These are phyloP conservation scores for Saccharomyces kudriavzevii DNA, from an alignment of 805 yeast species.

Conservation along the genomic window DNA sequence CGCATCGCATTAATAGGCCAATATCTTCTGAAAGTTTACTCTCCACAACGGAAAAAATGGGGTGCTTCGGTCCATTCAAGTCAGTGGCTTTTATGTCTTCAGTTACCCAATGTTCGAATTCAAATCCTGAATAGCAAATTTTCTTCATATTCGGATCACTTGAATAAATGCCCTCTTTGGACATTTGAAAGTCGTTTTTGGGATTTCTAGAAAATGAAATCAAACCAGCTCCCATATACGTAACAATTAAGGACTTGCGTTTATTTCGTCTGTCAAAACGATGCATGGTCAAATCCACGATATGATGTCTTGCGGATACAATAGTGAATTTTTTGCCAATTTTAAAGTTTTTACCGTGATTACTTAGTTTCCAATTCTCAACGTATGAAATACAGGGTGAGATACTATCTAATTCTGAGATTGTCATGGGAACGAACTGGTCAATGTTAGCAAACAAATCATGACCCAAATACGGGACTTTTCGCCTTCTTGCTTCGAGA, in stretches of 20 bases:
- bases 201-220: conserved; percentile 18
- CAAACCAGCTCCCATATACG: conserved; percentile 12
- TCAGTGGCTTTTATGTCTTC: background rate
- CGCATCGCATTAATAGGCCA: conserved; percentile 25
- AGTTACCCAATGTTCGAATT: conserved; percentile 23
- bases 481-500: conserved; percentile 4
- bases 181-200: background rate
- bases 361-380: conserved; percentile 4
- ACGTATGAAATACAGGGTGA: conserved; percentile 19
- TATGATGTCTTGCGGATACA: conserved; percentile 26
- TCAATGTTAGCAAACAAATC: conserved; percentile 19
- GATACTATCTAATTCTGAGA: conserved; percentile 14
- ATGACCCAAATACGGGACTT: conserved; percentile 15
- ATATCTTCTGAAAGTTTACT: conserved; percentile 13
- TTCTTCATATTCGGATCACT: conserved; percentile 6
- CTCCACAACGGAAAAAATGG: conserved; percentile 21
- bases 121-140: conserved; percentile 27
- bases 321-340: conserved; percentile 11
- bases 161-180: conserved; percentile 9
- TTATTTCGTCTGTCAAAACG: conserved; percentile 11
- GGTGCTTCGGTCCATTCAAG: conserved; percentile 1
- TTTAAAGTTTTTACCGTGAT: background rate
- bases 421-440: conserved; percentile 15
- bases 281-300: conserved; percentile 22
- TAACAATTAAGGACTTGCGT: conserved; percentile 10